phyloP scores from a whole-genome alignment of 495 filamentous ascomycete genomes.

The Hypoxylon rickii region DNA sequence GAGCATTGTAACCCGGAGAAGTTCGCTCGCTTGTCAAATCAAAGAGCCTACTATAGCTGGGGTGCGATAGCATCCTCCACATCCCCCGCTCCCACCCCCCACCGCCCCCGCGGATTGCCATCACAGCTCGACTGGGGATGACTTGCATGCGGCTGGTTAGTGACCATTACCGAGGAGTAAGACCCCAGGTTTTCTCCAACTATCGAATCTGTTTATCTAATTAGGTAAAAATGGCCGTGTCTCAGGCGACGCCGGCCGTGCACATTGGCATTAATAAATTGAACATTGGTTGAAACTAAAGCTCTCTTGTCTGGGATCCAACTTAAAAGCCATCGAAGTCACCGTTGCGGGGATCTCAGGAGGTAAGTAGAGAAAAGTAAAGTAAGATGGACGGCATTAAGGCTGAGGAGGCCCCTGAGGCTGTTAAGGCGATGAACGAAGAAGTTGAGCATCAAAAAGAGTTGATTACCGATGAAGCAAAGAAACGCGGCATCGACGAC shows the following conservation, averaged over 20 bases:
- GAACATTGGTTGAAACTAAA: too few relatives aligned
- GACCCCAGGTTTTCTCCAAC: not conserved
- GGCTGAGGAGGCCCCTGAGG: constrained; percentile 12
- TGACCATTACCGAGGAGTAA: not conserved
- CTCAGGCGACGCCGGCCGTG: not conserved
- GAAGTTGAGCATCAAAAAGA: constrained; percentile 24
- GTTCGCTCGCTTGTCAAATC: not conserved
- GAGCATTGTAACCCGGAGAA: not conserved
- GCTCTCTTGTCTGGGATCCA: too few relatives aligned
- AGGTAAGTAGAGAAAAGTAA: too few relatives aligned
- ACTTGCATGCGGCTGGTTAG: not conserved
- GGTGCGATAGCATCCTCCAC: not conserved
- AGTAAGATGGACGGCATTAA: constrained; percentile 10
- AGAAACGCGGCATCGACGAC: constrained; percentile 22
- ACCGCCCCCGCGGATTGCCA: not conserved
- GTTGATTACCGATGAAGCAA: constrained; percentile 5
- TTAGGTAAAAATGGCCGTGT: not conserved
- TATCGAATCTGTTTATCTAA: not conserved
- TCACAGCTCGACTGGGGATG: not conserved
- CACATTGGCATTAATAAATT: not conserved
- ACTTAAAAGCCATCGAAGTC: too few relatives aligned
- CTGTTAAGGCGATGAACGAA: constrained; percentile 7
- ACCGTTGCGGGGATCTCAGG: too few relatives aligned
- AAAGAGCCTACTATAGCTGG: not conserved
- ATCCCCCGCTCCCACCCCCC: not conserved